Conservation (phyloP, 345 rosid genomes). For the Reutealis trisperma region DNA sequence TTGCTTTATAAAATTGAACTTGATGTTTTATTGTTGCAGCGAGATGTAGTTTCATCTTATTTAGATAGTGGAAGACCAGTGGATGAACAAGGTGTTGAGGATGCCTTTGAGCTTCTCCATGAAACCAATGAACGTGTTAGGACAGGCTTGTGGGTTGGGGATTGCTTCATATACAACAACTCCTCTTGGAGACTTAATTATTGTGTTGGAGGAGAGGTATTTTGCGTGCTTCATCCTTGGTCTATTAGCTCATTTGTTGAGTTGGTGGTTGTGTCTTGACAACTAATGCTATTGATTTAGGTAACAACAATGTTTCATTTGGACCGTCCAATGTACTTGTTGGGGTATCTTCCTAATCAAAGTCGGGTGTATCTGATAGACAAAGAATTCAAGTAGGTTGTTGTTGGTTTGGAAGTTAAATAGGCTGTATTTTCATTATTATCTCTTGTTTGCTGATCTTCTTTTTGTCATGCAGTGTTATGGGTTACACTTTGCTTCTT, state of each 20-base stretch:
- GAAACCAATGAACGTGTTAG: constrained; percentile 97
- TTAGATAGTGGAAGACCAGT: constrained; percentile 87
- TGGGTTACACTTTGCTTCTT: constrained; percentile 82
- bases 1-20: constrained; percentile 9
- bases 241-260: not conserved
- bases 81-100: constrained; percentile 98
- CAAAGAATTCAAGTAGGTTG: constrained; percentile 95
- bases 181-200: constrained; percentile 98
- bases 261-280: not conserved
- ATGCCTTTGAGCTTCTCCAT: constrained; percentile 99
- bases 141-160: constrained; percentile 99
- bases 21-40: constrained; percentile 53
- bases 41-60: constrained; percentile 81
- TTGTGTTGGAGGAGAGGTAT: constrained; percentile 99
- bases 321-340: constrained; percentile 99
- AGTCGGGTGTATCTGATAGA: constrained; percentile 96
- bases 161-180: constrained; percentile 98
- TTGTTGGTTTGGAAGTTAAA: constrained; percentile 11
- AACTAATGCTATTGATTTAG: constrained; percentile 37
- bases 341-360: constrained; percentile 97
- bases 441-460: constrained; percentile 11
- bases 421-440: constrained; percentile 16
- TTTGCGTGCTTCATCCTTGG: constrained; percentile 12
- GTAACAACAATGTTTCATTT: constrained; percentile 98
- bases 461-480: constrained; percentile 50